phyloP scores from a whole-genome alignment of 164 flowering plant genomes.

The Dillenia suffruticosa region DNA sequence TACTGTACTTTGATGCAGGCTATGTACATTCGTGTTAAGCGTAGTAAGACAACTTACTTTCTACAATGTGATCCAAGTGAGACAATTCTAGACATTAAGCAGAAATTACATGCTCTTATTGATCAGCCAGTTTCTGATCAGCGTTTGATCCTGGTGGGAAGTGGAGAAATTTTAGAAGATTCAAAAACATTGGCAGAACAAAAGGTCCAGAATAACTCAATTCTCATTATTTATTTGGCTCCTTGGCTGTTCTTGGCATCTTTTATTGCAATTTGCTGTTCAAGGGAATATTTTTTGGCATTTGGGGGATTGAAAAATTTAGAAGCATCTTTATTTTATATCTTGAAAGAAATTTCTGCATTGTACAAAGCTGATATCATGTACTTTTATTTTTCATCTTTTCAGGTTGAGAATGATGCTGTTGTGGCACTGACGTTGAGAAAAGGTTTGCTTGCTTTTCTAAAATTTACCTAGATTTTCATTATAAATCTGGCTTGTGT shows the following conservation, averaged over 20 bases:
- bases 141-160: constrained; percentile 52
- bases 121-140: constrained; percentile 74
- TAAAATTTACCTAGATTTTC: background rate
- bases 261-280: background rate
- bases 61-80: constrained; percentile 89
- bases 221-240: too few species aligned
- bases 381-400: background rate
- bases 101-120: constrained; percentile 61
- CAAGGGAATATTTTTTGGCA: background rate
- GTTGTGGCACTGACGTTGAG: constrained; percentile 86
- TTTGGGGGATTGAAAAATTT: background rate
- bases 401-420: constrained; percentile 96
- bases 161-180: constrained; percentile 69
- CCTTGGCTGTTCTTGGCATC: background rate
- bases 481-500: background rate
- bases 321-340: background rate
- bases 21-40: constrained; percentile 95
- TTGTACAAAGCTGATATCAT: too few species aligned
- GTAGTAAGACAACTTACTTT: constrained; percentile 86
- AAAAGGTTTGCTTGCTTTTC: constrained; percentile 48
- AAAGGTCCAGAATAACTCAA: constrained; percentile 37
- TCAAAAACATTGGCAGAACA: constrained; percentile 88
- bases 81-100: constrained; percentile 68
- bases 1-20: constrained; percentile 40
- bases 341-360: too few species aligned